Base-by-base conservation (phyloP, 768 basidiomycete species). In the Tulasnella calospora region DNA sequence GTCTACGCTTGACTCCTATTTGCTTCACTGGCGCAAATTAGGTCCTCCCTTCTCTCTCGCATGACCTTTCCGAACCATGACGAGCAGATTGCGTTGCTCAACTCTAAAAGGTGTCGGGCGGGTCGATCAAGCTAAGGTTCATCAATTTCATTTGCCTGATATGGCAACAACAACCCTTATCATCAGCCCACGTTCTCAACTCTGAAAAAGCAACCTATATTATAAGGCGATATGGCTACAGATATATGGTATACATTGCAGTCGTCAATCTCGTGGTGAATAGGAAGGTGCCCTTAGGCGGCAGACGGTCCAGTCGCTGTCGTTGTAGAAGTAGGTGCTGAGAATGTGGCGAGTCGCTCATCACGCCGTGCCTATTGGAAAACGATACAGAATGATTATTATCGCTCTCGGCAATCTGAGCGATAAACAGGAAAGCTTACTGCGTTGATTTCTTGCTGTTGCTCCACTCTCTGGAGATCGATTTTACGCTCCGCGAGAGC, bases 401-500 rank as follows among this genome's bases (percentile, higher is more conserved):
- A 30, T 7, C 30, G 1, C 57, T 27, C 23, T 9, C 8, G n/a
- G 3, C 23, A 27, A 27, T 27, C 7, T 5, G 12, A 13, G 27
- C 27, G 30, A 61, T 61, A 23, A n/a, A 0, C 15, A 8, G 23
- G n/a, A 61, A 30, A 74, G 46, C 73, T 35, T 41, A 74, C 73
- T 35, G 33, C 51, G 27, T 74, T 74, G 8, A 74, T 51, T 27
- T 74, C 73, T n/a, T 74, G 44, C 73, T 74, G 73, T 23, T 74
- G 73, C 27, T 74, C 51, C 30, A 74, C 44, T 44, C 73, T 44
- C 35, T 74, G 44, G 44, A 55, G 44, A 27, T 74, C 73, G 19
- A 74, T 3, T 30, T 74, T 74, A 36, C 73, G 44, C 44, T 74
- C 73, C 33, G 73, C 73, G 33, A 74, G 44, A 74, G 73, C 51